Conservation (phyloP, 1,284 basidiomycete genomes). For the Laetiporus sulphureus region DNA sequence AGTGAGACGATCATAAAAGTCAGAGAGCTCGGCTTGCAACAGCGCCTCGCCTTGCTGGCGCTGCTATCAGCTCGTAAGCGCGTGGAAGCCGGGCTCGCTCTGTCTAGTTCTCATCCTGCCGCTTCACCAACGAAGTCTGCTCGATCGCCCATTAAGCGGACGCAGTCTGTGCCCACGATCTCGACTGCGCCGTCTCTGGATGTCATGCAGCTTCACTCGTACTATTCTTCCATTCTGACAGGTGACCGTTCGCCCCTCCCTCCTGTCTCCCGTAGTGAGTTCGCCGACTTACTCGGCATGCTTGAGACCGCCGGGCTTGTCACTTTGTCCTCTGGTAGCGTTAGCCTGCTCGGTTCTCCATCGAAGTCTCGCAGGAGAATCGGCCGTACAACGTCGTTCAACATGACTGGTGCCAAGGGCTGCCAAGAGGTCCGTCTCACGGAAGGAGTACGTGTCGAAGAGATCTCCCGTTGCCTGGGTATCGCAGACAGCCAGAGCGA, state of each 20-base stretch:
- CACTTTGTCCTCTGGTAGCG: slow-evolving; percentile 28
- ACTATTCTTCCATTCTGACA: slow-evolving; percentile 53
- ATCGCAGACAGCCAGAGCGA: slow-evolving; percentile 29
- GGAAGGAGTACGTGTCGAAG: slow-evolving; percentile 53
- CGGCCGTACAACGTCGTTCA: slow-evolving; percentile 52
- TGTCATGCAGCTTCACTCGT: slow-evolving; percentile 51
- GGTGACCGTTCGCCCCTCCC: slow-evolving; percentile 47
- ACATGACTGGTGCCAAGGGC: slow-evolving; percentile 31
- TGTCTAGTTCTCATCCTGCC: slow-evolving; percentile 32
- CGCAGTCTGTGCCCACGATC: slow-evolving; percentile 21
- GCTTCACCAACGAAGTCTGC: slow-evolving; percentile 30
- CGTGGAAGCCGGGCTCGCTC: slow-evolving; percentile 44
- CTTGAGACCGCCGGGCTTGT: slow-evolving; percentile 69
- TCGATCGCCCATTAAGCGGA: slow-evolving; percentile 45
- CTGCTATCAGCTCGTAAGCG: slow-evolving; percentile 60
- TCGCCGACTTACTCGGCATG: slow-evolving; percentile 61
- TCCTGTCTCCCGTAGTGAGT: slow-evolving; percentile 68
- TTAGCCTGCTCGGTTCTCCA: slow-evolving; percentile 27
- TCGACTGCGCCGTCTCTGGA: slow-evolving; percentile 35
- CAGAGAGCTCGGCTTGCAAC: slow-evolving; percentile 61
- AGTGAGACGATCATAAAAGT: slow-evolving; percentile 63
- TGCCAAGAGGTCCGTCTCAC: slow-evolving; percentile 47
- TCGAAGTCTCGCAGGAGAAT: slow-evolving; percentile 37
- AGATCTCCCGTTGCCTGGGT: slow-evolving; percentile 60
- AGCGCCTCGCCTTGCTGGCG: slow-evolving; percentile 58